Base-by-base conservation (phyloP, 2,329 filamentous ascomycete species). In the Herpotrichia juniperi region DNA sequence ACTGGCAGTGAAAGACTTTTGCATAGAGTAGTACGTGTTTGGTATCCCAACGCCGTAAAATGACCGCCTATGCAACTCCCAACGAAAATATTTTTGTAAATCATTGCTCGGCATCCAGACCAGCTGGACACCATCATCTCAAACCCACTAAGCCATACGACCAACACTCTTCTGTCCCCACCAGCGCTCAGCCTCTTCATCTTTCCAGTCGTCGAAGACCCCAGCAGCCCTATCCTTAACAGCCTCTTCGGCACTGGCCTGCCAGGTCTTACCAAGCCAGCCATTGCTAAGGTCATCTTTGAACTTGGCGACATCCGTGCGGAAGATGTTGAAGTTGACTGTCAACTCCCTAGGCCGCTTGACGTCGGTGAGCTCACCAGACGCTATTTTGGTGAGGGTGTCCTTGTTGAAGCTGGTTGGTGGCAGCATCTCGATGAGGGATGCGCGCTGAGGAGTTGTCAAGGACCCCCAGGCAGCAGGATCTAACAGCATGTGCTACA, bases 211-310 rank as follows among this genome's bases (percentile, higher is more conserved):
- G 58, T 88, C 83, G 55, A 82, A 88, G 6, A 77, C 75, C 0
- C 86, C 86, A 0, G 74, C 71, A 1, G 74, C 75, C 10, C 85
- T 77, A 54, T 81, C 76, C 45, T 76, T 62, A 45, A 79, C 78
- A 1, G 86, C 85, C 57, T 76, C 68, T 28, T 77, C 72, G 12
- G 85, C 85, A 50, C 83, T 74, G 2, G 72, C 73, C 51, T 82
- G 75, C 84, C 84, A 88, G 45, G 76, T 76, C 9, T 81, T 79
- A n/a, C 81, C 79, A 57, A 85, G 80, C 44, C 77, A 78, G 2
- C 86, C 86, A 22, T 78, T 74, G 19, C 68, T 68, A 1, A 87
- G 73, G 57, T 87, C 83, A 3, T 78, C 65, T 62, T 85, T 79
- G 63, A 83, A 87, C 45, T 79, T 75, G 16, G 80, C 78, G 32